A percentile compares a stretch with the other conserved stretches of the same genome.
Conservation (phyloP, 2,329 filamentous ascomycete genomes). For the Shiraia bambusicola region DNA sequence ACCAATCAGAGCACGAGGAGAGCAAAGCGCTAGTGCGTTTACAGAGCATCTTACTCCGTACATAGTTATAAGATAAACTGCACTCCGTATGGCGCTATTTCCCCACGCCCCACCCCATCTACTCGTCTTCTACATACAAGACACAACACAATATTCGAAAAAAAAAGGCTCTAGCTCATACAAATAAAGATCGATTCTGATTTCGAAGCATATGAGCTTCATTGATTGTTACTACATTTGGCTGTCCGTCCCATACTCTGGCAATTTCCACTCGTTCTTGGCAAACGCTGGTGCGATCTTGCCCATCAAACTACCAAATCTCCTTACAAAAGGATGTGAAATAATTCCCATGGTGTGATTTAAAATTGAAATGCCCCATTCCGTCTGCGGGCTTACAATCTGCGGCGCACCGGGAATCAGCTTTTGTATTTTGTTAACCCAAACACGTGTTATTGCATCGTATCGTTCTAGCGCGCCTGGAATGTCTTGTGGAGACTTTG, state of each 20-base stretch:
- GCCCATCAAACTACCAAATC: conserved; percentile 12
- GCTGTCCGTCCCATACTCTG: conserved; percentile 24
- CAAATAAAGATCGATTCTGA: too few relatives aligned
- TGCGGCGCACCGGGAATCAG: conserved; percentile 28
- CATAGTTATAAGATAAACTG: too few relatives aligned
- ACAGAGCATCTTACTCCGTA: too few relatives aligned
- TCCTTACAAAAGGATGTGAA: conserved; percentile 12
- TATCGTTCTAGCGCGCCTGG: conserved; percentile 26
- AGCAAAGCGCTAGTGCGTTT: too few relatives aligned
- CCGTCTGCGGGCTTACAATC: conserved; percentile 27
- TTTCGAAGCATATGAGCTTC: too few relatives aligned
- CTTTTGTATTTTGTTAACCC: conserved; percentile 26
- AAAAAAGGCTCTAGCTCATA: too few relatives aligned
- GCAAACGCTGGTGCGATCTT: conserved; percentile 20
- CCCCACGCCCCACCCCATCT: too few relatives aligned
- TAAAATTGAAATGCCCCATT: conserved; percentile 23
- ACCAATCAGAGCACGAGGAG: too few relatives aligned
- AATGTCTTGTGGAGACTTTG: conserved; percentile 20
- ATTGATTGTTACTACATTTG: background rate
- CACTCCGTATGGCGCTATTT: too few relatives aligned
- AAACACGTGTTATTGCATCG: conserved; percentile 20
- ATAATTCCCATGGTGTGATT: conserved; percentile 18
- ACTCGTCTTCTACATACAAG: too few relatives aligned
- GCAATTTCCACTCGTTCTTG: conserved; percentile 13
- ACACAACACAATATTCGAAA: too few relatives aligned